phyloP scores from a whole-genome alignment of 2,329 filamentous ascomycete genomes.

The Didymella glomerata region DNA sequence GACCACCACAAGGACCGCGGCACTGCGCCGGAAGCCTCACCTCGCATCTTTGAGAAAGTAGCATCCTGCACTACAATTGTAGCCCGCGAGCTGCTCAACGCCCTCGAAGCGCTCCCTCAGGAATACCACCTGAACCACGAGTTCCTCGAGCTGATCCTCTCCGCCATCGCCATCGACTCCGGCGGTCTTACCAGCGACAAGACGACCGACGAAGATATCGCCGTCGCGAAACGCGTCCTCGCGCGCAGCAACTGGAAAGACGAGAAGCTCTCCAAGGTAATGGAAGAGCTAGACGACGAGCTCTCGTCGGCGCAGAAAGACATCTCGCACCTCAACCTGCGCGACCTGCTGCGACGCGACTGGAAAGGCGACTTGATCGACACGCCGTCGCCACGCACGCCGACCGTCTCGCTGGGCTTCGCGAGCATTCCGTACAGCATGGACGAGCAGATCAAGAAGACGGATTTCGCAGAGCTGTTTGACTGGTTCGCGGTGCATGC shows the following conservation, averaged over 20 bases:
- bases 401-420: conserved; percentile 58
- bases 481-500: conserved; percentile 60
- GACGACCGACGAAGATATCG: conserved; percentile 52
- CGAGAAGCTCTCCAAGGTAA: conserved; percentile 52
- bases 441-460: conserved; percentile 57
- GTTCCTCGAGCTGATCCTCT: conserved; percentile 58
- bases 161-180: conserved; percentile 59
- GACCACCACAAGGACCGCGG: conserved; percentile 58
- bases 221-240: conserved; percentile 52
- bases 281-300: conserved; percentile 54
- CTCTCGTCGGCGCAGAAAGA: conserved; percentile 56
- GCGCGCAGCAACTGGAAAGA: conserved; percentile 55
- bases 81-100: conserved; percentile 58
- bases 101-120: conserved; percentile 54
- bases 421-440: conserved; percentile 58
- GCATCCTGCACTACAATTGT: conserved; percentile 59
- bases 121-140: conserved; percentile 61
- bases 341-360: conserved; percentile 57
- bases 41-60: conserved; percentile 56
- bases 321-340: conserved; percentile 53
- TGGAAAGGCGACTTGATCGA: conserved; percentile 60
- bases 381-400: conserved; percentile 57
- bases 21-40: conserved; percentile 53
- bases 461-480: conserved; percentile 58
- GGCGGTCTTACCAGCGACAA: conserved; percentile 49